Evolutionary conservation across 805 yeast genomes (phyloP), one percentile per base, ranked within the genome.

Genomic region (Cyberlindnera misumaiensis): DNA sequence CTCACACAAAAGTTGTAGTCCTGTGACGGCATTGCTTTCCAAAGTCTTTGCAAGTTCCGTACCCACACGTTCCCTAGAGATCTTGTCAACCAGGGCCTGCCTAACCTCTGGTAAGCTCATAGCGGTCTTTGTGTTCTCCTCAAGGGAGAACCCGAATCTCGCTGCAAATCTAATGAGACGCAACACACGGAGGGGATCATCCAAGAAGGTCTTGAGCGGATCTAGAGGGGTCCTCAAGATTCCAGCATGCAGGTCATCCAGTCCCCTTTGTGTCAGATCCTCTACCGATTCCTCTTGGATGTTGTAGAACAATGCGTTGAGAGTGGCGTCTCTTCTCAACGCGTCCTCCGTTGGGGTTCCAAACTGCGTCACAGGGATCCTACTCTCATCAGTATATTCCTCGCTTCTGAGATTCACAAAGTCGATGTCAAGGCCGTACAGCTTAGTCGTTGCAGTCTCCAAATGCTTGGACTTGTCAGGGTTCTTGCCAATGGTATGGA

Each of bases 341-440:
- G 97, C 96, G 60, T 93, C 99, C 55, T 90, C 84, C 44, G 75
- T 72, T 0, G 97, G 90, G 0, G 97, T 88, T 1, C 99, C 99
- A 51, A 78, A 82, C 51, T 74, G 72, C 30, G 86, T 77, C 2
- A 65, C 58, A 1, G 99, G 99, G n/a, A 93, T 87, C 38, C 98
- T 65, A 35, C 95, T 82, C 28, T 81, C 80, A 16, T 73, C 76
- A 0, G 95, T 77, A 55, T 93, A 93, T 51, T 76, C 83, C 55
- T 93, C 98, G 28, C 81, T 79, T 46, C 99, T 67, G 46, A 93
- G 67, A 59, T 90, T 90, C 36, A 94, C 98, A 57, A 93, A 87
- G 63, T 93, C 99, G 38, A 93, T 75, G 52, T 87, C 96, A n/a
- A 82, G 58, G 1, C 80, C 94, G 53, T 73, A 85, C 10, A 93